Evolutionary conservation across 495 filamentous ascomycete species (phyloP).

Genomic region (Podospora pseudoanserina): DNA sequence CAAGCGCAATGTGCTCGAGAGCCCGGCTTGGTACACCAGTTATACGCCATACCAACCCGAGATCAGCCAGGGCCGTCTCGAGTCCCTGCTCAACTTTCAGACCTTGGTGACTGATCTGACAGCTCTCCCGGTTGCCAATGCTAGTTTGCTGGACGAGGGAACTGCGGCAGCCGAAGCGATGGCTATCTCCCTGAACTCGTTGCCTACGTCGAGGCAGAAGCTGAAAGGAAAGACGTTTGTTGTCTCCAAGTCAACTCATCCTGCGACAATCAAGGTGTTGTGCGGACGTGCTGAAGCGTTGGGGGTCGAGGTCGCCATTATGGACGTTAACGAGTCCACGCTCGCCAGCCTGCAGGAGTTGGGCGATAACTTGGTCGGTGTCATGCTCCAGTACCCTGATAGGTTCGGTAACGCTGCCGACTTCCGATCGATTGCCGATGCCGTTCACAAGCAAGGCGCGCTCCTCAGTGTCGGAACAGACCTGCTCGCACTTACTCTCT

Average conservation of each 20-base stretch:
- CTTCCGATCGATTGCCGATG: slow-evolving; percentile 68
- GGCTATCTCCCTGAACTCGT: slow-evolving; percentile 82
- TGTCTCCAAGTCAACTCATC: slow-evolving; percentile 78
- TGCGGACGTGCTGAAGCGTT: slow-evolving; percentile 89
- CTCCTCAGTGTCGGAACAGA: slow-evolving; percentile 90
- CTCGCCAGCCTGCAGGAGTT: slow-evolving; percentile 63
- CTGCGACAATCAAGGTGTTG: slow-evolving; percentile 85
- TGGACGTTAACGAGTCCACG: slow-evolving; percentile 64
- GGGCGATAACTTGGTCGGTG: slow-evolving; percentile 83
- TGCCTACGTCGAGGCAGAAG: slow-evolving; percentile 70
- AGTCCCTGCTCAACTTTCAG: slow-evolving; percentile 96
- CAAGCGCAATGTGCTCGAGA: slow-evolving; percentile 90
- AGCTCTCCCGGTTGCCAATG: slow-evolving; percentile 85
- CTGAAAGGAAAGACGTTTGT: slow-evolving; percentile 74
- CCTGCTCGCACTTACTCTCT: slow-evolving; percentile 79
- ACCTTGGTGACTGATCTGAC: slow-evolving; percentile 91
- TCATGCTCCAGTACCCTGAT: slow-evolving; percentile 92
- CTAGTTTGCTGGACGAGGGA: slow-evolving; percentile 88
- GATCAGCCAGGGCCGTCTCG: slow-evolving; percentile 91
- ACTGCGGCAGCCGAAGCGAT: slow-evolving; percentile 96
- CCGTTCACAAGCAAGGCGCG: slow-evolving; percentile 73
- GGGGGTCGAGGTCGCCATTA: slow-evolving; percentile 71
- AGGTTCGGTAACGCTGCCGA: slow-evolving; percentile 79
- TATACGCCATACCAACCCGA: slow-evolving; percentile 99
- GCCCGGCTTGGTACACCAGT: slow-evolving; percentile 96